Evolutionary conservation across 208 protist species (phyloP).

Genomic region (Leishmania amazonensis): DNA sequence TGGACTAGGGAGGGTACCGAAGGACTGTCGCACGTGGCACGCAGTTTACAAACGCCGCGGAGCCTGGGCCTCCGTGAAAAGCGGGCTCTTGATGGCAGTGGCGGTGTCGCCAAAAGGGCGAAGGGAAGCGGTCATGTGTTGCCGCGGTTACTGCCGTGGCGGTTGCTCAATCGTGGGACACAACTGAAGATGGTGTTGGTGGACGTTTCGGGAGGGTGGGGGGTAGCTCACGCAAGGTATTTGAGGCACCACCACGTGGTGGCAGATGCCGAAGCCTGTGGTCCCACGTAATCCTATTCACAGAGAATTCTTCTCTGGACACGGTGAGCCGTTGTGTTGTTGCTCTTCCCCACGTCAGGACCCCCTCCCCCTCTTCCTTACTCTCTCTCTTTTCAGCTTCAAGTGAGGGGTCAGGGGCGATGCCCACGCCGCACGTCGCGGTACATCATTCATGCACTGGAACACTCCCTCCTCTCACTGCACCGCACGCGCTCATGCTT

Average conservation of each 20-base stretch:
- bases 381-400: background rate
- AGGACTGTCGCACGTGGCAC: background rate
- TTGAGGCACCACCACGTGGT: background rate
- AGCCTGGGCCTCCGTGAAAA: background rate
- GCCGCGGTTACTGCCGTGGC: background rate
- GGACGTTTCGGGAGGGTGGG: background rate
- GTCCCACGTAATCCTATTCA: background rate
- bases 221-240: background rate
- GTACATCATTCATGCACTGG: background rate
- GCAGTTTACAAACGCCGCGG: background rate
- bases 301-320: background rate
- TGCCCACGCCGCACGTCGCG: background rate
- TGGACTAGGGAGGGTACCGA: background rate
- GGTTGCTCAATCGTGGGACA: background rate
- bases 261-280: background rate
- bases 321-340: background rate
- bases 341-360: background rate
- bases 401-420: background rate
- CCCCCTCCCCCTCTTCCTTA: background rate
- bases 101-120: background rate
- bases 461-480: background rate
- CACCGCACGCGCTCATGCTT: background rate
- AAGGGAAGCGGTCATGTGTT: background rate
- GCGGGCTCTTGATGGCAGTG: background rate
- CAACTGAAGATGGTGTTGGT: background rate